phyloP scores from a whole-genome alignment of 768 basidiomycete species.

The Gloeopeniophorella convolvens region DNA sequence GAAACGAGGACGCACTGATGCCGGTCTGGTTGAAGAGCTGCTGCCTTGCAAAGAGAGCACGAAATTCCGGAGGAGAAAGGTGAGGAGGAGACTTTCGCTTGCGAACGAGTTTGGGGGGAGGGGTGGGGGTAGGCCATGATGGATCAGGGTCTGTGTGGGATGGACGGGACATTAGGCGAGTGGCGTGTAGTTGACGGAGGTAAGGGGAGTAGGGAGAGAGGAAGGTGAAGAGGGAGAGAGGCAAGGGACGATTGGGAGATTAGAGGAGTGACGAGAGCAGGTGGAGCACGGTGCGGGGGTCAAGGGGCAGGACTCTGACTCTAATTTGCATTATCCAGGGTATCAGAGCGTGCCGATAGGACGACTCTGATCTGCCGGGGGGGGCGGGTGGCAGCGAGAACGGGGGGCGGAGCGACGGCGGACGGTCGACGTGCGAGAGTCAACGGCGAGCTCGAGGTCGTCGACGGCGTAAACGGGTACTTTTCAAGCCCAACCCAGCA shows the following conservation, averaged over 20 bases:
- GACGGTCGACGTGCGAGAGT: slow-evolving; percentile 15
- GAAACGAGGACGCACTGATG: slow-evolving; percentile 14
- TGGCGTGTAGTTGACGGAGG: slow-evolving; percentile 17
- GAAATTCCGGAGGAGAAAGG: slow-evolving; percentile 1
- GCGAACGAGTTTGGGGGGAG: slow-evolving; percentile 26
- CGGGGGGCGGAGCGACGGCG: slow-evolving; percentile 24
- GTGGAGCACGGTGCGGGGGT: slow-evolving; percentile 15
- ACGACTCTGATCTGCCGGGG: slow-evolving; percentile 13
- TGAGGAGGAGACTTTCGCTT: slow-evolving; percentile 6
- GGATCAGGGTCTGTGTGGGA: slow-evolving; percentile 27
- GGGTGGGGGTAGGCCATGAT: slow-evolving; percentile 43
- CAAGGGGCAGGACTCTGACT: slow-evolving; percentile 7
- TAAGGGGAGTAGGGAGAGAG: slow-evolving; percentile 19
- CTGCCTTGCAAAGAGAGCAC: slow-evolving; percentile 14
- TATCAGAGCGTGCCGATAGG: slow-evolving; percentile 7
- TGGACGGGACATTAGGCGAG: slow-evolving; percentile 32
- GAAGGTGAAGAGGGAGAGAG: slow-evolving; percentile 23
- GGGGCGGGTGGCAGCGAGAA: slow-evolving; percentile 21
- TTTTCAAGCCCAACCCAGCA: too few relatives aligned
- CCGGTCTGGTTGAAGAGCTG: slow-evolving; percentile 18
- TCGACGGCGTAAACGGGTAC: too few relatives aligned
- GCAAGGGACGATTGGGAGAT: slow-evolving; percentile 17
- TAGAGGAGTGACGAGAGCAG: slow-evolving; percentile 18
- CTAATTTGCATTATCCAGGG: slow-evolving; percentile 30
- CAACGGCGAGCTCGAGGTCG: slow-evolving; percentile 21